These are phyloP conservation scores for Balakata baccata DNA, from an alignment of 345 rosid genomes.

Conservation along the genomic window DNA sequence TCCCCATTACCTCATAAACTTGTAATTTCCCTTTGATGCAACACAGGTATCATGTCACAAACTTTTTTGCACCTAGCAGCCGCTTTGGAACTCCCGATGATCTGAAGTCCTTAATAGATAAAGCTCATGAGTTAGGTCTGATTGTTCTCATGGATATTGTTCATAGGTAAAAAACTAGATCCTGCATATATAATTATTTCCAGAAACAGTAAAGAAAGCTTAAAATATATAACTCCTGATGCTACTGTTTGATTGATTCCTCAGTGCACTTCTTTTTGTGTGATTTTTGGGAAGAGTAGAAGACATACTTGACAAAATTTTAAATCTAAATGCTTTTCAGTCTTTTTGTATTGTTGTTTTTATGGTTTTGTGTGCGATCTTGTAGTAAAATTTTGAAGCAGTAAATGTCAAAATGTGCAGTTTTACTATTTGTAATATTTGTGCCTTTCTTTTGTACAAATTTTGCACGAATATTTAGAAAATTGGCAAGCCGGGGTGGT, in stretches of 20 bases:
- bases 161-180: conserved; percentile 60
- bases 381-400: not conserved
- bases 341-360: too few relatives aligned
- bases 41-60: conserved; percentile 92
- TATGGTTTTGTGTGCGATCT: too few relatives aligned
- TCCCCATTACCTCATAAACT: conserved; percentile 18
- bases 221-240: not conserved
- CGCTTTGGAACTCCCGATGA: conserved; percentile 98
- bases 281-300: too few relatives aligned
- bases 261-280: not conserved
- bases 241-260: not conserved
- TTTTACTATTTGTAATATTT: not conserved
- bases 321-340: not conserved
- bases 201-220: not conserved
- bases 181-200: not conserved
- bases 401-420: not conserved
- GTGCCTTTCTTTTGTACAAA: too few relatives aligned
- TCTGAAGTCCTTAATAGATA: conserved; percentile 88
- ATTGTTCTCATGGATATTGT: conserved; percentile 98
- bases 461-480: too few relatives aligned
- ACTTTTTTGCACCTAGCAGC: conserved; percentile 93
- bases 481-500: too few relatives aligned
- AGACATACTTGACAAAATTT: not conserved
- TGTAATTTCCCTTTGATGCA: conserved; percentile 26
- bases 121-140: conserved; percentile 89